phyloP scores from a whole-genome alignment of 306 rosid species.

The Luffa aegyptiaca region DNA sequence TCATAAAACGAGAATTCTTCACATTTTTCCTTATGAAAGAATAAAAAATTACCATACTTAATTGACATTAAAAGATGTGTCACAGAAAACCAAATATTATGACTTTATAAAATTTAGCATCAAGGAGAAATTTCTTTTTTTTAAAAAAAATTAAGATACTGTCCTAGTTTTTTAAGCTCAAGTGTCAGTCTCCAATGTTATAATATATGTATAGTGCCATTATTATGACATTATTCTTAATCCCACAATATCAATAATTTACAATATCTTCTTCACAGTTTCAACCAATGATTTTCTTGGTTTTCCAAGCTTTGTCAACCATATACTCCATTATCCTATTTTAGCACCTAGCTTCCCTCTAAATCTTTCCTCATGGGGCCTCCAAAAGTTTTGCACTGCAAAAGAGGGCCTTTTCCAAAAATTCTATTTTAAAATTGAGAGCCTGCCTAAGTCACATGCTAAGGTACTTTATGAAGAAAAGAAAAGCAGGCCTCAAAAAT shows the following conservation, averaged over 20 bases:
- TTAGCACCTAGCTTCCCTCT: not conserved
- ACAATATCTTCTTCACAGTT: not conserved
- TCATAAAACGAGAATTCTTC: not conserved
- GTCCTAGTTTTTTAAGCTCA: too few relatives aligned
- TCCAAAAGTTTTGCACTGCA: not conserved
- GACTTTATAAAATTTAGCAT: not conserved
- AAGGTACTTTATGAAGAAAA: not conserved
- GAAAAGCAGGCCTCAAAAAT: not conserved
- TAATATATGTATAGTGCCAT: not conserved
- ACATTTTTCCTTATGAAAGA: not conserved
- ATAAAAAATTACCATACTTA: not conserved
- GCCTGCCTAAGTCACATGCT: not conserved
- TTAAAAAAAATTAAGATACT: not conserved
- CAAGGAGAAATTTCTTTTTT: not conserved
- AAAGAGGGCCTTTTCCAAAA: not conserved
- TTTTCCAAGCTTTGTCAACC: not conserved
- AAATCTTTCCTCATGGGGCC: not conserved
- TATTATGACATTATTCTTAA: not conserved
- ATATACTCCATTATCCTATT: not conserved
- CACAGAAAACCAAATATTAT: not conserved
- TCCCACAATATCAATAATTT: not conserved
- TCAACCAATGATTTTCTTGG: not conserved
- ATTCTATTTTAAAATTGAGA: not conserved
- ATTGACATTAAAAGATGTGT: not conserved
- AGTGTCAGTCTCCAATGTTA: too few relatives aligned